Evolutionary conservation across 495 filamentous ascomycete species (phyloP).

Genomic region (Penicillium daleae): DNA sequence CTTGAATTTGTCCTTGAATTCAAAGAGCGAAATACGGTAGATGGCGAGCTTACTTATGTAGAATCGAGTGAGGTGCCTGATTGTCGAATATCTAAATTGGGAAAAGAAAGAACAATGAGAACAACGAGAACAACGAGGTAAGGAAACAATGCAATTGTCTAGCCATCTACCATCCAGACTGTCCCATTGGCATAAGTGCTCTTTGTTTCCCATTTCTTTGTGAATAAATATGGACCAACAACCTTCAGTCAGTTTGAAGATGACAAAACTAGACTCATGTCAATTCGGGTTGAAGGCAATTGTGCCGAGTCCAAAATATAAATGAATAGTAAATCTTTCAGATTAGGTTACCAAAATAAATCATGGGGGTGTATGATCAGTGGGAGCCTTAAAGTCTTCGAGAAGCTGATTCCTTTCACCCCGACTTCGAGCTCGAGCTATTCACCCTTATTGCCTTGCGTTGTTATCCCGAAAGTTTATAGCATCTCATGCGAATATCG

Average conservation of each 20-base stretch:
- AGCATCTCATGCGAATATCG: too few relatives aligned
- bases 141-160: not conserved
- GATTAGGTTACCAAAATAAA: too few relatives aligned
- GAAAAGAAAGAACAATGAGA: not conserved
- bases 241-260: not conserved
- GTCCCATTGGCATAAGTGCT: not conserved
- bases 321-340: too few relatives aligned
- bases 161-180: not conserved
- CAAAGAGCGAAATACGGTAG: not conserved
- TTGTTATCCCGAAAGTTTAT: too few relatives aligned
- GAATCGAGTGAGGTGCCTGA: not conserved
- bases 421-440: too few relatives aligned
- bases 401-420: too few relatives aligned
- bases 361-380: too few relatives aligned
- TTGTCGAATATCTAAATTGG: not conserved
- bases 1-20: not conserved
- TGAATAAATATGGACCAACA: not conserved
- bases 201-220: not conserved
- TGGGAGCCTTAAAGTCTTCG: too few relatives aligned
- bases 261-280: too few relatives aligned
- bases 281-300: not conserved
- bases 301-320: too few relatives aligned
- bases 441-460: too few relatives aligned
- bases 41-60: not conserved
- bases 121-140: not conserved